Percentiles rank a stretch among this genome's conserved stretches.
Conservation (phyloP, 495 filamentous ascomycete species). For the Bombardia bombarda region DNA sequence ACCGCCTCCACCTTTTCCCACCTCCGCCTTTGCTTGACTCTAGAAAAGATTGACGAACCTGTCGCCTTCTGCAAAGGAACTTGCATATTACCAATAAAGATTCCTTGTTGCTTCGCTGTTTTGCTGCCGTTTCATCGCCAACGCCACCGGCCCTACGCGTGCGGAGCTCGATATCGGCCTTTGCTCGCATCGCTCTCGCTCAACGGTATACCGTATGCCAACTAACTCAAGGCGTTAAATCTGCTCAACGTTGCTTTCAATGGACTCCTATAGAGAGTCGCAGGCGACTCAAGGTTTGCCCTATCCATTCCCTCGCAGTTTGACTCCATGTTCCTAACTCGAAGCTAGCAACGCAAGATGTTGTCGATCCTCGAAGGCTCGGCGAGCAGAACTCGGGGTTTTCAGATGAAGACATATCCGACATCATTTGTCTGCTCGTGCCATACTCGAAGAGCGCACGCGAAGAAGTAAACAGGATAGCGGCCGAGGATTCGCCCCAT, state of each 20-base stretch:
- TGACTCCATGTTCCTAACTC: conserved; percentile 9
- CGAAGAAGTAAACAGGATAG: conserved; percentile 52
- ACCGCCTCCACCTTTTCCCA: not conserved
- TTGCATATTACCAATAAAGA: too few species aligned
- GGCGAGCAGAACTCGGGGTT: conserved; percentile 72
- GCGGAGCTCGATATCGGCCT: not conserved
- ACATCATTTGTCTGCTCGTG: conserved; percentile 83
- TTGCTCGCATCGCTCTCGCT: too few species aligned
- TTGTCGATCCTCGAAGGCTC: conserved; percentile 68
- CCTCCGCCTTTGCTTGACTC: too few species aligned
- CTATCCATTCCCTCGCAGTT: not conserved
- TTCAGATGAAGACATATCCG: conserved; percentile 69
- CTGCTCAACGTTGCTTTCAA: too few species aligned
- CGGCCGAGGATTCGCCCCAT: conserved; percentile 30
- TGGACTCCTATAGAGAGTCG: conserved; percentile 16
- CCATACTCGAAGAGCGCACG: conserved; percentile 67
- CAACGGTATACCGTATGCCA: too few species aligned
- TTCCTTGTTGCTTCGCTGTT: too few species aligned
- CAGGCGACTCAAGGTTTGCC: conserved; percentile 23
- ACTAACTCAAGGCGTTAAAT: too few species aligned
- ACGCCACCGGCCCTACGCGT: not conserved
- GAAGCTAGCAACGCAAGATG: conserved; percentile 63
- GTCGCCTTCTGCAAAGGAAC: too few species aligned
- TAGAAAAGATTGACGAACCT: too few species aligned
- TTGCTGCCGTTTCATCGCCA: too few species aligned